Evolutionary conservation across 148 eudicot species (phyloP).

Genomic region (Heliamphora exappendiculata): DNA sequence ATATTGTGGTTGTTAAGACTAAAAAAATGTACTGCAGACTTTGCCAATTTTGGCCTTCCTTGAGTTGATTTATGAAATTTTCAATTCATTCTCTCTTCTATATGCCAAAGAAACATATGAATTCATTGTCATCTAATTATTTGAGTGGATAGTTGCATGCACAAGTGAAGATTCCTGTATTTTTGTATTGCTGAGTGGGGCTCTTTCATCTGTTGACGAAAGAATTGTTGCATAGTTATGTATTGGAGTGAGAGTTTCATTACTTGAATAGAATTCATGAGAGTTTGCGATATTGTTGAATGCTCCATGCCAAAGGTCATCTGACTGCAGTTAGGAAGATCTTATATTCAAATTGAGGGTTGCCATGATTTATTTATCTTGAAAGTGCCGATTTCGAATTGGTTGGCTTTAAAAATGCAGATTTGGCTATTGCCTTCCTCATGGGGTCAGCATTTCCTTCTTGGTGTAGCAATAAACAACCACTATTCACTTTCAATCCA

Average conservation of each 20-base stretch:
- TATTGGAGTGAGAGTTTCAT: slow-evolving; percentile 21
- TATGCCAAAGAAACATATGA: neutral
- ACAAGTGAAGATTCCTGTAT: slow-evolving; percentile 15
- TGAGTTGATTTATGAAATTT: neutral
- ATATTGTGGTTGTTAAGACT: neutral
- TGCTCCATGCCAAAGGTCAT: slow-evolving; percentile 40
- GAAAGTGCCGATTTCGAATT: slow-evolving; percentile 87
- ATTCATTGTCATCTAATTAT: neutral
- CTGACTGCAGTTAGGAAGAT: slow-evolving; percentile 50
- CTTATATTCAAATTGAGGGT: slow-evolving; percentile 52
- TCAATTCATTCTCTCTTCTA: neutral
- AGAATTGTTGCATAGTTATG: slow-evolving; percentile 5
- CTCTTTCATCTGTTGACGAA: slow-evolving; percentile 10
- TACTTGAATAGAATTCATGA: slow-evolving; percentile 27
- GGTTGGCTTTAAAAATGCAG: slow-evolving; percentile 99
- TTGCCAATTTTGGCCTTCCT: neutral
- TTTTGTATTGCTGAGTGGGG: slow-evolving; percentile 17
- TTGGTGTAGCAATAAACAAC: slow-evolving; percentile 90
- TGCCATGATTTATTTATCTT: slow-evolving; percentile 70
- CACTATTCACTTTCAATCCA: slow-evolving; percentile 67
- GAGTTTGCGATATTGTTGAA: slow-evolving; percentile 34
- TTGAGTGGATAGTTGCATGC: slow-evolving; percentile 8
- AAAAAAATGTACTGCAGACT: neutral
- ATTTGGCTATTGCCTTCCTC: slow-evolving; percentile 77
- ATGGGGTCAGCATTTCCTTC: slow-evolving; percentile 85